Conservation (phyloP, 176 grass and related monocot genomes). For the Tillandsia fasciculata region DNA sequence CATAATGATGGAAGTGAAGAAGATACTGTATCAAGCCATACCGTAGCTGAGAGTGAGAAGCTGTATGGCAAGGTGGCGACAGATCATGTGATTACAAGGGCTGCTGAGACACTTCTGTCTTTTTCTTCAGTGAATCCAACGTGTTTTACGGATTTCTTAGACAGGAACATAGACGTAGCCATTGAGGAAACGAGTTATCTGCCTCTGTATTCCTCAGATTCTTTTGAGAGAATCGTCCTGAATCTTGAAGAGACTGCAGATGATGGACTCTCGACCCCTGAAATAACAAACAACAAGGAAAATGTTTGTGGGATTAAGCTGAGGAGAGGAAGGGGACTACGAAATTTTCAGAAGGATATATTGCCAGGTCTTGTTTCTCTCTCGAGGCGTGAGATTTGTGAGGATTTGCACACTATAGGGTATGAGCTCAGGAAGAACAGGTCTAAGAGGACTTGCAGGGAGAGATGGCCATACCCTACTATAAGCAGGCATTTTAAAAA, state of each 20-base stretch:
- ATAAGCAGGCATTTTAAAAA: constrained; percentile 28
- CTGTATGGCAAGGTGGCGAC: background rate
- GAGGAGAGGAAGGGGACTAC: constrained; percentile 67
- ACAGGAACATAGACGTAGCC: constrained; percentile 13
- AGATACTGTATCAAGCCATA: constrained; percentile 32
- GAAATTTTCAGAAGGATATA: constrained; percentile 85
- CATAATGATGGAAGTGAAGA: constrained; percentile 38
- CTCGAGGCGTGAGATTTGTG: constrained; percentile 74
- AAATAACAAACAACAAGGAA: constrained; percentile 28
- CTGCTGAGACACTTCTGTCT: constrained; percentile 70
- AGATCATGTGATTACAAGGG: constrained; percentile 20
- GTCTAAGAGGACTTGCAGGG: constrained; percentile 29
- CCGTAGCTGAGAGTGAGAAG: constrained; percentile 7
- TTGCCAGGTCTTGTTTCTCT: constrained; percentile 73
- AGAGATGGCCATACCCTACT: constrained; percentile 15
- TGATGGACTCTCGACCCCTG: constrained; percentile 33
- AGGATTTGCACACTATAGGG: constrained; percentile 71
- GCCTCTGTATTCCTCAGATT: constrained; percentile 40
- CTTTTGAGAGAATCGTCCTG: constrained; percentile 52
- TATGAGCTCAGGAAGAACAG: constrained; percentile 61
- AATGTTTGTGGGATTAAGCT: constrained; percentile 44
- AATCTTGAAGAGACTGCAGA: constrained; percentile 53
- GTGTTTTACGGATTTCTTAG: background rate
- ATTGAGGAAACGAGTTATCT: constrained; percentile 11
- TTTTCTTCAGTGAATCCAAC: constrained; percentile 34